Conservation (phyloP, 176 grass and related monocot genomes). For the Pontederia paniculata region DNA sequence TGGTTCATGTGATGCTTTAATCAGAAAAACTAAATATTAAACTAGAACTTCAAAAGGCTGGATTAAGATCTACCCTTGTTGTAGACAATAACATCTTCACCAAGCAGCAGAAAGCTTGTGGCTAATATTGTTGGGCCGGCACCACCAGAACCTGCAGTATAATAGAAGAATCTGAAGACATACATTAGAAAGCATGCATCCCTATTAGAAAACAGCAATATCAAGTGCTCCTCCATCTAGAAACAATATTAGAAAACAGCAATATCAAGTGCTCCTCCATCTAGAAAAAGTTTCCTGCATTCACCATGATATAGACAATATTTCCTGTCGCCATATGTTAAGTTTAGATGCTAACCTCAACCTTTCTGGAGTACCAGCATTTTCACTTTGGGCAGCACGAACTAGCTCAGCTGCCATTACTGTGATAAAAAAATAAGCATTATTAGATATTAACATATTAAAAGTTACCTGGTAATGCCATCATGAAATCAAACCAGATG, state of each 20-base stretch:
- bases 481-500: too few species aligned
- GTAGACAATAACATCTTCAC: conserved; percentile 92
- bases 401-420: conserved; percentile 91
- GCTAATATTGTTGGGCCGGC: conserved; percentile 80
- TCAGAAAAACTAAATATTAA: neutral
- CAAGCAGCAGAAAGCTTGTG: conserved; percentile 89
- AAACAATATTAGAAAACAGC: neutral
- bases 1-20: neutral
- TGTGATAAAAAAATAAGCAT: conserved; percentile 18
- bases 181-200: conserved; percentile 35
- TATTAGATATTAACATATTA: neutral
- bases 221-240: neutral
- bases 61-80: conserved; percentile 46
- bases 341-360: conserved; percentile 60
- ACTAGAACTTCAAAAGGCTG: neutral
- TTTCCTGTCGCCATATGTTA: neutral
- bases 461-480: neutral
- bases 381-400: conserved; percentile 38
- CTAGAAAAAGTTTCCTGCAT: neutral
- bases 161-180: conserved; percentile 89
- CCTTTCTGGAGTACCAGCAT: conserved; percentile 62
- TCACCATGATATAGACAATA: neutral
- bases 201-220: neutral
- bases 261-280: too few species aligned
- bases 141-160: conserved; percentile 89